Base-by-base conservation (phyloP, 306 rosid genomes). In the Lagenaria siceraria region DNA sequence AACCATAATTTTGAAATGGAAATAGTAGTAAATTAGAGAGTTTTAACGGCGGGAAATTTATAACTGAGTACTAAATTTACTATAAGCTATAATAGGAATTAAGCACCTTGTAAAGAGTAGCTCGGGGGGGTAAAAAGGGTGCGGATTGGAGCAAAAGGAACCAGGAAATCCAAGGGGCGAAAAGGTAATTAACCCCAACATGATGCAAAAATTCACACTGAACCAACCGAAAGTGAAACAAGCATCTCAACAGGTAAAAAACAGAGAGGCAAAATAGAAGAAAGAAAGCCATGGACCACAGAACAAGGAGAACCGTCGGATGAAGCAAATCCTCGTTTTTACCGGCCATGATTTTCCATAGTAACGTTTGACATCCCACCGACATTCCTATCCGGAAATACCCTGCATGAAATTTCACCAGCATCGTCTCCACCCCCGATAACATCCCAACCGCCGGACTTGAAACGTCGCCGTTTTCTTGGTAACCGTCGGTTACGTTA, bases 121-220 rank as follows among this genome's bases (percentile, higher is more conserved):
- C 61, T 46, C 21, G 24, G 0, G 75, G 74, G 10, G 17, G n/a
- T 22, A 80, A 22, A 52, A 74, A 74, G 7, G 82, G 82, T 5
- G 75, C n/a, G 11, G 82, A 73, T 36, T 80, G 82, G 14, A 73
- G 82, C 74, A 80, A 62, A 14, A 80, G 78, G 36, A 80, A 72
- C 75, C 82, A 80, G 0, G 78, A 80, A 80, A 74, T 74, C 74
- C 74, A 80, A 1, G 82, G 78, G 48, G 53, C 75, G 19, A 60
- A 80, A 0, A 79, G 78, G 27, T 58, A 79, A 51, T 79, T 79
- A 9, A 71, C 78, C 22, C 82, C 82, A 21, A 80, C 74, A 18
- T 61, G 62, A 54, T 80, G 65, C 53, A 60, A 74, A 52, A 80
- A 80, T 60, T 80, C 78, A 17, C 52, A 70, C 15, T 73, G 64